These are phyloP conservation scores for Vararia minispora DNA, from an alignment of 768 basidiomycete species.

Conservation along the genomic window DNA sequence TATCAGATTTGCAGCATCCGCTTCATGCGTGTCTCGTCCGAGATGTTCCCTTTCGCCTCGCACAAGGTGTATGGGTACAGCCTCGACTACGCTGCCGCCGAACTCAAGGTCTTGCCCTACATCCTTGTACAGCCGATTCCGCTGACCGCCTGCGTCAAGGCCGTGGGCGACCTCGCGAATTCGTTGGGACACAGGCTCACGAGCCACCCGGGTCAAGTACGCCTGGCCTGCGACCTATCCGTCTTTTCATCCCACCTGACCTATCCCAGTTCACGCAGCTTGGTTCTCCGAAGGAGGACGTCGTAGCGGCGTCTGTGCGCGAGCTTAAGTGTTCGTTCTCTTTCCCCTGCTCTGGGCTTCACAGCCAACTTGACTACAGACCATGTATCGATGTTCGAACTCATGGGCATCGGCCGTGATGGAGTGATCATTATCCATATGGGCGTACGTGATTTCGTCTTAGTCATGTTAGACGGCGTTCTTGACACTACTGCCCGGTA, in stretches of 20 bases:
- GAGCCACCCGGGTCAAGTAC: slow-evolving; percentile 70
- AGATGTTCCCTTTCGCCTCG: slow-evolving; percentile 89
- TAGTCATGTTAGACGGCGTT: slow-evolving; percentile 11
- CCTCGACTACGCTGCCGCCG: slow-evolving; percentile 58
- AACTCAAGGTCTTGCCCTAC: slow-evolving; percentile 26
- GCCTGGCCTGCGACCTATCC: neutral
- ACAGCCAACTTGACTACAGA: slow-evolving; percentile 23
- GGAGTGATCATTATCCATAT: slow-evolving; percentile 84
- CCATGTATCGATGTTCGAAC: slow-evolving; percentile 80
- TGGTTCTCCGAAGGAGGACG: slow-evolving; percentile 65
- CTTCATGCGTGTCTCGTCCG: slow-evolving; percentile 84
- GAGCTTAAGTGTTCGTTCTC: slow-evolving; percentile 49
- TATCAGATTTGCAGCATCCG: slow-evolving; percentile 38
- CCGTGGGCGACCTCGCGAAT: slow-evolving; percentile 35
- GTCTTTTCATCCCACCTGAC: neutral
- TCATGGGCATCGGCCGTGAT: slow-evolving; percentile 74
- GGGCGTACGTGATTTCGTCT: slow-evolving; percentile 35
- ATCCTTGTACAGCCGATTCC: neutral
- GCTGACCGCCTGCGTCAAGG: slow-evolving; percentile 13
- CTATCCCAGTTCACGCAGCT: slow-evolving; percentile 51
- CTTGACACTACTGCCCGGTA: slow-evolving; percentile 16
- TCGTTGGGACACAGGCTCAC: slow-evolving; percentile 55
- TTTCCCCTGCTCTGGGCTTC: neutral
- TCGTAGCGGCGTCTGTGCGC: slow-evolving; percentile 64
- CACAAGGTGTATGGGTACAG: slow-evolving; percentile 75